Base-by-base conservation (phyloP, 129 eudicot genomes). In the Chrysanthemum makinoi region DNA sequence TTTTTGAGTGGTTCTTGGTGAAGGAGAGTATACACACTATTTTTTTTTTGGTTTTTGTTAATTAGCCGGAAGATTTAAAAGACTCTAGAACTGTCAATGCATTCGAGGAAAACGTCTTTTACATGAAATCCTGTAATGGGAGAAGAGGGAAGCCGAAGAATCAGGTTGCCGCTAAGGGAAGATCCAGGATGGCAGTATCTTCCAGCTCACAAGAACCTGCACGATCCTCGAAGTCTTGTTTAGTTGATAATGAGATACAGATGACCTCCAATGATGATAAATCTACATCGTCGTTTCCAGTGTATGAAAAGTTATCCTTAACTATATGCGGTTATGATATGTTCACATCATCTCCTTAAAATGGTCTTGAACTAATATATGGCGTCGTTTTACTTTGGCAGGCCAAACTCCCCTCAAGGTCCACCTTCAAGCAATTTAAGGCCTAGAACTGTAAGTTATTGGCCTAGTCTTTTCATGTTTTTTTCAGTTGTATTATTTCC, bases 371-470 rank as follows among this genome's bases (percentile, higher is more conserved):
- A 60, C 68, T 46, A 19, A 44, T 62, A 47, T 1, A 33, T 51
- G 53, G 4, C 20, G 47, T 14, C n/a, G 7, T 74, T 64, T 64
- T 74, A 53, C 47, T 55, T 73, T 68, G 10, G n/a, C 62, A 84
- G 85, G 82, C 80, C 79, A 79, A 80, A 65, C 60, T 71, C 75
- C 77, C 51, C 77, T 69, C 79, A 66, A 46, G 73, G 70, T 24
- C 83, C 66, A 39, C 77, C 78, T 75, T 51, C 80, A 59, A 72
- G 80, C 43, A 77, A 62, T 39, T 72, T 83, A 62, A 83, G 88
- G 77, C 79, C 81, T 53, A 85, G 85, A 73, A 79, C 78, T 70
- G 97, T 90, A 80, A 82, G 85, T 89, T 69, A 3, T 78, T 72
- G 61, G 50, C 62, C 17, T 72, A 16, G 5, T 63, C 52, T 49